Evolutionary conservation across 1,284 basidiomycete species (phyloP).

Genomic region (Hemileia vastatrix): DNA sequence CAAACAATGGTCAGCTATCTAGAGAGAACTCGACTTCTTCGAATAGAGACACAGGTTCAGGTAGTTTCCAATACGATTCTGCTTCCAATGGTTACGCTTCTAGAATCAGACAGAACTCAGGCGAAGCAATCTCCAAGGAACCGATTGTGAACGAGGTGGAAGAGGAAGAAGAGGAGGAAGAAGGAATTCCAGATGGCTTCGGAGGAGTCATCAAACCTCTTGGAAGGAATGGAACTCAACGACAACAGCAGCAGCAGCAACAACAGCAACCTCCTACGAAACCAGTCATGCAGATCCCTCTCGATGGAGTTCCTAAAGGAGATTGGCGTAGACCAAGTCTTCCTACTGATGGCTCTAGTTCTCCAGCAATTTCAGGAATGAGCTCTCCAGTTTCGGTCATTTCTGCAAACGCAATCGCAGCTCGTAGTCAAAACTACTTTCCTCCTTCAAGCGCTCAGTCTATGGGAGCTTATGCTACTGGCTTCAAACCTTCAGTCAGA

Average conservation of each 20-base stretch:
- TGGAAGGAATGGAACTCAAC: neutral
- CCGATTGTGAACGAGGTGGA: neutral
- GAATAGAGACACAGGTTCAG: neutral
- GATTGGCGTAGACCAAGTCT: neutral
- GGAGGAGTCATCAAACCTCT: neutral
- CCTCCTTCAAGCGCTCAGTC: constrained; percentile 25
- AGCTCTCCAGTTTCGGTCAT: constrained; percentile 16
- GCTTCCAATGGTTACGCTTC: neutral
- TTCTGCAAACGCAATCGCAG: constrained; percentile 28
- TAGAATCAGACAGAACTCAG: neutral
- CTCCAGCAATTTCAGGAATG: constrained; percentile 1
- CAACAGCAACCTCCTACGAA: neutral
- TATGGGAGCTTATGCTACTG: constrained; percentile 28
- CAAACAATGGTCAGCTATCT: neutral
- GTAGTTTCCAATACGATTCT: neutral
- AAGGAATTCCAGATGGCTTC: neutral
- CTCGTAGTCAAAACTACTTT: constrained; percentile 35
- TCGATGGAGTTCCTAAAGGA: neutral
- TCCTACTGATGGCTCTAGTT: constrained; percentile 5
- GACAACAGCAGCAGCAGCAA: neutral
- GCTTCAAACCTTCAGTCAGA: constrained; percentile 4
- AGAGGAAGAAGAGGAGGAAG: neutral
- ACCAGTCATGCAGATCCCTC: neutral
- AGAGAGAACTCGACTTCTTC: neutral
- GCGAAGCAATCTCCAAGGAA: neutral